Conservation (phyloP, 106 monocot species). For the Apostasia shenzhenica region DNA sequence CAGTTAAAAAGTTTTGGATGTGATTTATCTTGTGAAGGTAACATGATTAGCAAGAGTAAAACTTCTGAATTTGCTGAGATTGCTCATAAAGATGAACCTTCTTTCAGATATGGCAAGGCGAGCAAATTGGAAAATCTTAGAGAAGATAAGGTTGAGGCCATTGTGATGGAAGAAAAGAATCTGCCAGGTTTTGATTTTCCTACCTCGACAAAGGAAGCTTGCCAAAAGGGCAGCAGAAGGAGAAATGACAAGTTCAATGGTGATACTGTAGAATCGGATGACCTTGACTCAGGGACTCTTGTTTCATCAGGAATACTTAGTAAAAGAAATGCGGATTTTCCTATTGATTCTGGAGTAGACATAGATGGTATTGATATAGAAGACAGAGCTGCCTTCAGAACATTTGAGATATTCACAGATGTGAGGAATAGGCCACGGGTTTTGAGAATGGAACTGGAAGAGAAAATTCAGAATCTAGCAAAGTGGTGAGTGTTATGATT, state of each 20-base stretch:
- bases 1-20: conserved; percentile 1
- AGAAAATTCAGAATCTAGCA: conserved; percentile 75
- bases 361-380: conserved; percentile 27
- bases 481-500: conserved; percentile 39
- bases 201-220: conserved; percentile 1
- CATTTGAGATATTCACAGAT: conserved; percentile 90
- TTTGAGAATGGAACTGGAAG: conserved; percentile 84
- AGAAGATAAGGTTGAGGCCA: background rate
- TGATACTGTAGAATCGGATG: background rate
- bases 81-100: background rate
- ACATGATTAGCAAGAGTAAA: conserved; percentile 1
- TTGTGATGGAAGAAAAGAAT: conserved; percentile 12
- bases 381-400: conserved; percentile 81
- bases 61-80: background rate
- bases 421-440: conserved; percentile 83
- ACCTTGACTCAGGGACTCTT: conserved; percentile 5
- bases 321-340: conserved; percentile 5
- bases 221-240: conserved; percentile 2
- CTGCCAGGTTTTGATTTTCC: background rate
- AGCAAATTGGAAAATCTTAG: background rate
- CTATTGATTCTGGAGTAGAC: conserved; percentile 13
- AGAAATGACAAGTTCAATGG: conserved; percentile 1
- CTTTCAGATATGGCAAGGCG: background rate
- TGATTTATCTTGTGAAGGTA: background rate
- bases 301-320: conserved; percentile 4